phyloP scores from a whole-genome alignment of 31 red algal species.

The Odonthalia washingtoniensis region DNA sequence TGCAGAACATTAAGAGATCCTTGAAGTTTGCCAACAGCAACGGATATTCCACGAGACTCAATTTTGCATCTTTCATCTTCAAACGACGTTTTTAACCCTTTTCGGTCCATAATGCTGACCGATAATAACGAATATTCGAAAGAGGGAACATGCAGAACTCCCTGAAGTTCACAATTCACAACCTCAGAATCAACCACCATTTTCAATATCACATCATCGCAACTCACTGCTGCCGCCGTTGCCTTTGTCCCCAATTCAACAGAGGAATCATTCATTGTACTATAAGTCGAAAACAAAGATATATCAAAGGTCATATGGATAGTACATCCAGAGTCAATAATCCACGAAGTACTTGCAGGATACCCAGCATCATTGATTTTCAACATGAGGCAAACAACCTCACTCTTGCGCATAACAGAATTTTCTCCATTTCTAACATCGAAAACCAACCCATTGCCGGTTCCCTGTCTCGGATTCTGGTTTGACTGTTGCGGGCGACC shows the following conservation, averaged over 20 bases:
- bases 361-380: neutral
- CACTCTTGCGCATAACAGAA: too few relatives aligned
- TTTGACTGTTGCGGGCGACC: too few relatives aligned
- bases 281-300: neutral
- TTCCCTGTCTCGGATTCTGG: too few relatives aligned
- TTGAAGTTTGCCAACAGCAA: neutral
- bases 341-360: neutral
- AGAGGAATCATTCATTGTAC: neutral
- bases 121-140: conserved; percentile 31
- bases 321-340: conserved; percentile 20
- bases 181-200: neutral
- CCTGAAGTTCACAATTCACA: neutral
- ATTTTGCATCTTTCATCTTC: neutral
- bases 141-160: conserved; percentile 16
- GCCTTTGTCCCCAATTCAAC: conserved; percentile 2
- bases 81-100: neutral
- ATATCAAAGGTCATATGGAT: conserved; percentile 22
- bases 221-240: neutral
- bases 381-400: too few relatives aligned
- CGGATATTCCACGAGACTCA: neutral
- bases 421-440: too few relatives aligned
- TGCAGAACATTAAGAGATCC: neutral
- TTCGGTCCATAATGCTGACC: neutral
- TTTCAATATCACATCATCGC: neutral
- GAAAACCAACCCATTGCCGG: too few relatives aligned